Conservation (phyloP, 2,329 filamentous ascomycete species). For the Clarireedia sp. region DNA sequence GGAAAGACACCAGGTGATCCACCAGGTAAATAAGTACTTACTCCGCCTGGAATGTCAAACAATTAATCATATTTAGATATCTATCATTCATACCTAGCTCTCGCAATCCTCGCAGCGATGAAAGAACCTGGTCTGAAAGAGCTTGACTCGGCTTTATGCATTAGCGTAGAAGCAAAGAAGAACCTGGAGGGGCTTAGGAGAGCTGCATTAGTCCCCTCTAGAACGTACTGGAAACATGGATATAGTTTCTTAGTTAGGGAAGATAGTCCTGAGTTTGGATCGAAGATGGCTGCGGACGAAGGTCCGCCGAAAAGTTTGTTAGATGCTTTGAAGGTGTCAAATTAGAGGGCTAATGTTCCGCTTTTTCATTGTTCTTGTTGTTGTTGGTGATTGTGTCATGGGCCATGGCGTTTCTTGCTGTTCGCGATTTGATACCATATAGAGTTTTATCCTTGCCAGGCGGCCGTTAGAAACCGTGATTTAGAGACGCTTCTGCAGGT, state of each 20-base stretch:
- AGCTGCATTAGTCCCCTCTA: conserved; percentile 11
- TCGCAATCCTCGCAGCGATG: conserved; percentile 70
- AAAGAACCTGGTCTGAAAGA: conserved; percentile 60
- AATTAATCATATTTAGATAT: conserved; percentile 44
- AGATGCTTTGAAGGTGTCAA: conserved; percentile 8
- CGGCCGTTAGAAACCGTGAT: too few relatives aligned
- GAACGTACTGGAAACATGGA: conserved; percentile 22
- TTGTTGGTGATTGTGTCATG: not conserved
- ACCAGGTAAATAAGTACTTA: conserved; percentile 44
- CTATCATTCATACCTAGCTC: conserved; percentile 82
- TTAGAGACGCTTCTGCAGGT: too few relatives aligned
- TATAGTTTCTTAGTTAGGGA: conserved; percentile 22
- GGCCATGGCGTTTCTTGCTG: not conserved
- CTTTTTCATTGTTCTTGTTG: not conserved
- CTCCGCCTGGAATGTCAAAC: not conserved
- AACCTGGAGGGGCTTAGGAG: conserved; percentile 35
- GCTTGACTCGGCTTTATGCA: conserved; percentile 69
- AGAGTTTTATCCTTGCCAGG: not conserved
- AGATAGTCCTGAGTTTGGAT: conserved; percentile 19
- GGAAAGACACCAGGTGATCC: conserved; percentile 61
- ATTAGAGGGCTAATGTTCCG: not conserved
- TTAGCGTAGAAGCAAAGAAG: conserved; percentile 52
- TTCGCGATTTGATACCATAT: conserved; percentile 1
- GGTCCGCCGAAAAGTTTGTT: conserved; percentile 10
- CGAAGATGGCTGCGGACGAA: conserved; percentile 15